These are phyloP conservation scores for Pseudogymnoascus sp. DNA, from an alignment of 2,329 filamentous ascomycete genomes.

Conservation along the genomic window DNA sequence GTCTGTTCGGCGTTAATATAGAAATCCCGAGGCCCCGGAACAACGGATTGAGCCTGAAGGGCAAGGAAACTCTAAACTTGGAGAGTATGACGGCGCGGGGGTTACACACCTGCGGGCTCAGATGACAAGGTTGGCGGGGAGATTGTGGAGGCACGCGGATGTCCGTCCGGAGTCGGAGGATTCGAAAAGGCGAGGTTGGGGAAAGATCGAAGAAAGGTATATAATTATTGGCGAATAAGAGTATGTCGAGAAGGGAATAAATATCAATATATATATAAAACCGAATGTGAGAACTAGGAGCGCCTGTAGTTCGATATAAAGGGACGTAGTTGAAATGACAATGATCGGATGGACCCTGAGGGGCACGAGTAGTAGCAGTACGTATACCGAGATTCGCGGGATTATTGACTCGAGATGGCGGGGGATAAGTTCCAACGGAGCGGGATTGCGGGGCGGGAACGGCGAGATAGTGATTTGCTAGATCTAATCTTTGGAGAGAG, in stretches of 20 bases:
- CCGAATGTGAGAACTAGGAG: neutral
- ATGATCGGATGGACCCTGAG: neutral
- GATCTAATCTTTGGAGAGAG: constrained; percentile 1
- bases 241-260: neutral
- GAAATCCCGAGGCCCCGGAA: neutral
- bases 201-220: neutral
- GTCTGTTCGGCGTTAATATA: neutral
- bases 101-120: neutral
- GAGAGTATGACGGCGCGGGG: neutral
- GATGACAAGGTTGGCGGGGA: constrained; percentile 1
- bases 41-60: neutral
- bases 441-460: constrained; percentile 7
- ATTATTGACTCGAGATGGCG: neutral
- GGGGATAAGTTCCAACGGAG: neutral
- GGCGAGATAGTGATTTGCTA: neutral
- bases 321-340: neutral
- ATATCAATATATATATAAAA: neutral
- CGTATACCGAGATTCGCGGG: neutral
- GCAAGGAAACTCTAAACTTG: neutral
- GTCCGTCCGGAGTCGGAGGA: constrained; percentile 5
- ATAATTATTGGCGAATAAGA: constrained; percentile 3
- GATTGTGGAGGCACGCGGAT: neutral
- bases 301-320: neutral
- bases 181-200: neutral
- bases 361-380: neutral